These are phyloP conservation scores for Neofusicoccum sp. DNA, from an alignment of 2,329 filamentous ascomycete genomes.

Conservation along the genomic window DNA sequence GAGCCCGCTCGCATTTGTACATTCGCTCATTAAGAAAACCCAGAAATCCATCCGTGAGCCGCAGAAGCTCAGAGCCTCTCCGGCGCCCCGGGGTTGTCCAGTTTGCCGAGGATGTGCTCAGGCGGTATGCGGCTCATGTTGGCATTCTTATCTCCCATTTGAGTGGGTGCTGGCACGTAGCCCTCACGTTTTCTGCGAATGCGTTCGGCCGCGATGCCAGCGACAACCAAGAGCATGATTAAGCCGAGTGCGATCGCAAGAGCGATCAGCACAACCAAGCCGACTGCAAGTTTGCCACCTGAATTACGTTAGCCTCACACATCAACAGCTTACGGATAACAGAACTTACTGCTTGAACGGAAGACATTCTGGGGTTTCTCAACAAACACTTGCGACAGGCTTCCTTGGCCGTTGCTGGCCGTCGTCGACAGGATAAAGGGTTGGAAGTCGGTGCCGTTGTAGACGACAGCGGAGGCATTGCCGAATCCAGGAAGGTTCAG, in stretches of 20 bases:
- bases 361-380: constrained; percentile 75
- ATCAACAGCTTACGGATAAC: not conserved
- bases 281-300: constrained; percentile 55
- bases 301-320: not conserved
- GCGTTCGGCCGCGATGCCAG: constrained; percentile 72
- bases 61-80: constrained; percentile 28
- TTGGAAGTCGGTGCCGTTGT: constrained; percentile 73
- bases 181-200: constrained; percentile 75
- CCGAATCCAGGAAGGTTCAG: constrained; percentile 75
- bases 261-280: constrained; percentile 76
- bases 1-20: constrained; percentile 16
- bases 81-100: constrained; percentile 30
- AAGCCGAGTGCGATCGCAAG: constrained; percentile 75
- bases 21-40: constrained; percentile 6
- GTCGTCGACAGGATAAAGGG: constrained; percentile 75
- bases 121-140: constrained; percentile 54
- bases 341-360: constrained; percentile 57
- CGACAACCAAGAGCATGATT: constrained; percentile 73
- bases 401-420: constrained; percentile 64
- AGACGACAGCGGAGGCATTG: constrained; percentile 80
- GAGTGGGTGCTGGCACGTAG: constrained; percentile 73
- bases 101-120: constrained; percentile 39
- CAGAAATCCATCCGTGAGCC: constrained; percentile 20
- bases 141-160: constrained; percentile 43
- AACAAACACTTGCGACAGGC: constrained; percentile 78